phyloP scores from a whole-genome alignment of 441 rosid species.

The Bocquillonia castaneifolia region DNA sequence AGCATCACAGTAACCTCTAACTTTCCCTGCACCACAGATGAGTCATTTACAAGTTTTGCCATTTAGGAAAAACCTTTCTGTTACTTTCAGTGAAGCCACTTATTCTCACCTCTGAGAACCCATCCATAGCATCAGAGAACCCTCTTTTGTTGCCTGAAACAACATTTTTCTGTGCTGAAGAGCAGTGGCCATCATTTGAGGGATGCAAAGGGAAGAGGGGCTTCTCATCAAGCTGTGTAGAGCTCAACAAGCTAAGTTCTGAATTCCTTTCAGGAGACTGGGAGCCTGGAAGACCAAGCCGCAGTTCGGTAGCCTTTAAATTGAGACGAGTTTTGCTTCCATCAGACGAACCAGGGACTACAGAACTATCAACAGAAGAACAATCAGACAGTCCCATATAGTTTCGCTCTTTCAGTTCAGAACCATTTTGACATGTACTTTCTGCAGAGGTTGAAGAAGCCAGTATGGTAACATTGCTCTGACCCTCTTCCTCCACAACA shows the following conservation, averaged over 20 bases:
- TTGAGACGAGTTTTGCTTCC: slow-evolving; percentile 45
- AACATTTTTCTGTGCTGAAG: slow-evolving; percentile 47
- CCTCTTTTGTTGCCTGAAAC: slow-evolving; percentile 83
- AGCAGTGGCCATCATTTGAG: slow-evolving; percentile 50
- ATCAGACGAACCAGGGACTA: slow-evolving; percentile 32
- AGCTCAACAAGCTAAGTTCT: slow-evolving; percentile 37
- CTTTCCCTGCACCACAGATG: slow-evolving; percentile 44
- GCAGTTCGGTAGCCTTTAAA: slow-evolving; percentile 81
- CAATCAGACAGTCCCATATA: slow-evolving; percentile 63
- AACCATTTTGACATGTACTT: slow-evolving; percentile 41
- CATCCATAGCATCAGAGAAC: slow-evolving; percentile 67
- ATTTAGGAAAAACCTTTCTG: background rate
- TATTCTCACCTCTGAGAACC: slow-evolving; percentile 48
- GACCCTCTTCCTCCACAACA: slow-evolving; percentile 50
- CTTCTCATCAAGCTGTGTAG: slow-evolving; percentile 62
- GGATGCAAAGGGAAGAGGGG: slow-evolving; percentile 77
- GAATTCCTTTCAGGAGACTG: slow-evolving; percentile 67
- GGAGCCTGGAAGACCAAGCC: slow-evolving; percentile 85
- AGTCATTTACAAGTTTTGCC: slow-evolving; percentile 21
- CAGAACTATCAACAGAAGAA: slow-evolving; percentile 57
- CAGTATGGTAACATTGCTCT: slow-evolving; percentile 38
- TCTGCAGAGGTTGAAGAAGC: slow-evolving; percentile 45
- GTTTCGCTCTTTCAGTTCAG: slow-evolving; percentile 55
- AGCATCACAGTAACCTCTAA: slow-evolving; percentile 42
- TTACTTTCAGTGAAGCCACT: slow-evolving; percentile 30